phyloP scores from a whole-genome alignment of 2,329 filamentous ascomycete species.

The Neopestalotiopsis rosae region DNA sequence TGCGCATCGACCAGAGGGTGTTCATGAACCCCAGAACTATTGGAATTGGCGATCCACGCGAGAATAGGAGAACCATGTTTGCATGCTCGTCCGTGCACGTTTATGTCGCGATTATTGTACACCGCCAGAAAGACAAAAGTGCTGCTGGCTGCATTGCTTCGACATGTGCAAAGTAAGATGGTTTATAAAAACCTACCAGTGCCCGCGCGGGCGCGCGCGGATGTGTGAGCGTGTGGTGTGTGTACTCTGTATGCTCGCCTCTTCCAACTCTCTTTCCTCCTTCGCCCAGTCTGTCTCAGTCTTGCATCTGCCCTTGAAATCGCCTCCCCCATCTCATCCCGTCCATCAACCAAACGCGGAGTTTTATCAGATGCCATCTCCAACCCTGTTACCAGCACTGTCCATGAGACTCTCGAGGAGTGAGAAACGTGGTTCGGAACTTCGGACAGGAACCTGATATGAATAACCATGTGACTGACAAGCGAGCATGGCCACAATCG shows the following conservation, averaged over 20 bases:
- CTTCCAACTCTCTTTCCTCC: no score
- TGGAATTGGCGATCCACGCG: not conserved
- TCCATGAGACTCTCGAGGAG: not conserved
- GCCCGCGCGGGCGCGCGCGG: not conserved
- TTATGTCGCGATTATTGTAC: not conserved
- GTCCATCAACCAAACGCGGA: not conserved
- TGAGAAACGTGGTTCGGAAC: not conserved
- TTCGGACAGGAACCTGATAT: not conserved
- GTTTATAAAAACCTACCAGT: not conserved
- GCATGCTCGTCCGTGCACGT: not conserved
- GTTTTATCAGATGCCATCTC: not conserved
- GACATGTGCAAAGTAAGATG: no score
- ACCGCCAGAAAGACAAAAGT: not conserved
- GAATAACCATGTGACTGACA: not conserved
- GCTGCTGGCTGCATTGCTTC: no score
- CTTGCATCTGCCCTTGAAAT: not conserved
- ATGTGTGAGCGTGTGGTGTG: no score
- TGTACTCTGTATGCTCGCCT: no score
- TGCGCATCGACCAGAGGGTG: not conserved
- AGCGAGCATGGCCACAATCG: no score
- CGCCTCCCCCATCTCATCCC: not conserved
- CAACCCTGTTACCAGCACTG: not conserved
- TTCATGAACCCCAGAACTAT: conserved; percentile 1
- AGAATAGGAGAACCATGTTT: not conserved
- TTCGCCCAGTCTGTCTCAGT: not conserved